Evolutionary conservation across 169 alveolate species (phyloP), one percentile per base, ranked within the genome.

Genomic region (Cryptosporidium muris): DNA sequence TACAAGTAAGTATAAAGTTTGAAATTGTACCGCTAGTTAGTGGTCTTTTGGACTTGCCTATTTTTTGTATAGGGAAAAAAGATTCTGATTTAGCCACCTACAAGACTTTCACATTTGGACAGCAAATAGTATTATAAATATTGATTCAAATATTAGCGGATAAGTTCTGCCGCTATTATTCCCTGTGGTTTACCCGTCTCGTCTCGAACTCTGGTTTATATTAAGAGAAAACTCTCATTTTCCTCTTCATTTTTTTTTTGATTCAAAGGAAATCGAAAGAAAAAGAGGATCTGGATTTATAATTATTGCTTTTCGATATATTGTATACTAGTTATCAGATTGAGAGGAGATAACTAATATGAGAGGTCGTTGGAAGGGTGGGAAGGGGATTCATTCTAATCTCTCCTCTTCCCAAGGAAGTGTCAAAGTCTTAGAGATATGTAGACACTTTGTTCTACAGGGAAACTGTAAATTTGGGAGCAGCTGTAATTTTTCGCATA

Each of bases 321-420:
- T 16, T 53, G n/a, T 53, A 53, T 53, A 53, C 40, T 9, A 16
- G 2, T 53, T 16, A 16, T 37, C 34, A 37, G 2, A 9, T 16
- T 5, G 6, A 16, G 8, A 49, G 8, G 12, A 49, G 8, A 9
- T 49, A 49, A 16, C 38, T 60, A 36, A 25, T 60, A 74, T 74
- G 85, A 74, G 74, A 43, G 85, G 85, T 60, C 85, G 85, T 54
- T 74, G 85, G 85, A 74, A 54, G 60, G 85, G 85, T 14, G 82
- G 82, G 42, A 74, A 74, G n/a, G 48, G 62, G 2, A 64, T 52
- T 38, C 56, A 58, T 56, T 60, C 63, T 64, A 64, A 64, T 40
- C 0, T 25, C 25, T 25, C 25, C 25, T 74, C 85, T 37, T 74
- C 85, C 1, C 51, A 14, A 6, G 63, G 74, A 58, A 74, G 60